Evolutionary conservation across 306 rosid species (phyloP).

Genomic region (Myrica gale): DNA sequence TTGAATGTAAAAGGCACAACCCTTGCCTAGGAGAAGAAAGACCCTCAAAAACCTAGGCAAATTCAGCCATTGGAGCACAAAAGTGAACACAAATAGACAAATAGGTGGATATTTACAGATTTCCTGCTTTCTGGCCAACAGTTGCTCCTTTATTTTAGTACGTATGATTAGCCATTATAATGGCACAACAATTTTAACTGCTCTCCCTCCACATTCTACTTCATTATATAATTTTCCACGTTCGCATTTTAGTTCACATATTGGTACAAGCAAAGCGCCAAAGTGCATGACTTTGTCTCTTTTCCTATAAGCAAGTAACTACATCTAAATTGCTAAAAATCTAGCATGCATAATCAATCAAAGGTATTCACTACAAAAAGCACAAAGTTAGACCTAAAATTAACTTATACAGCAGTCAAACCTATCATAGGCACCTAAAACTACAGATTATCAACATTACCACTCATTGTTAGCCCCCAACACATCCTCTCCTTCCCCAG

Average conservation of each 20-base stretch:
- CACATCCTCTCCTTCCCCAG: not conserved
- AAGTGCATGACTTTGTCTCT: not conserved
- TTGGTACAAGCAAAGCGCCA: not conserved
- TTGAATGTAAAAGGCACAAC: not conserved
- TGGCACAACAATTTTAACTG: not conserved
- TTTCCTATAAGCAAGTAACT: not conserved
- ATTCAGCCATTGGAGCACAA: not conserved
- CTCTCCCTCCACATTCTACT: not conserved
- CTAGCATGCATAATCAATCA: not conserved
- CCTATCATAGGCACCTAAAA: not conserved
- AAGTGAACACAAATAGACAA: not conserved
- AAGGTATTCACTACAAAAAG: not conserved
- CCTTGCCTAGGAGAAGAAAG: not conserved
- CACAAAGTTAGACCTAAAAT: not conserved
- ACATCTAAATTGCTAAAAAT: not conserved
- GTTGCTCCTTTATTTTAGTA: not conserved
- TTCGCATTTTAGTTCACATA: not conserved
- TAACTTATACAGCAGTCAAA: not conserved
- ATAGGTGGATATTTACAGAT: not conserved
- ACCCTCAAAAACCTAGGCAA: not conserved
- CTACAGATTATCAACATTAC: not conserved
- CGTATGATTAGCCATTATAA: not conserved
- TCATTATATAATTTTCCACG: not conserved
- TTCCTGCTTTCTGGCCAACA: not conserved
- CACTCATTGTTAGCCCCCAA: not conserved